A percentile compares a stretch with the other conserved stretches of the same genome.
Evolutionary conservation across 305 asterid genomes (phyloP).

Genomic region (Solanum hybrid): DNA sequence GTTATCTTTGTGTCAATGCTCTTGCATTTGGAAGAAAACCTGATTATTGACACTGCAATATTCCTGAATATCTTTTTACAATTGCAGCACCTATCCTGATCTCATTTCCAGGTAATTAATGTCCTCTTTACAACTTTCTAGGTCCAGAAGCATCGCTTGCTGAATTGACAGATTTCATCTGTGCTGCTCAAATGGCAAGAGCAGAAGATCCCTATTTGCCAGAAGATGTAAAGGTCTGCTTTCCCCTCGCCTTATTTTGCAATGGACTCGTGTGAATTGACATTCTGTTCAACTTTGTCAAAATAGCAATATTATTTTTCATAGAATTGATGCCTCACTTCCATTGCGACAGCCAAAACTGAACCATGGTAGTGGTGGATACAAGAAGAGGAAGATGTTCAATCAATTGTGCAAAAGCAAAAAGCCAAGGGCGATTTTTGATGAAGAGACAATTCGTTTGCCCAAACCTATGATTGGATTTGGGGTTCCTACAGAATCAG

Average conservation of each 20-base stretch:
- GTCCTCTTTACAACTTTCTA: slow-evolving; percentile 16
- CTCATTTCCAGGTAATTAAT: background rate
- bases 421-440: slow-evolving; percentile 8
- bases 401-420: slow-evolving; percentile 32
- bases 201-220: slow-evolving; percentile 45
- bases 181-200: slow-evolving; percentile 80
- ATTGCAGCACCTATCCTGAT: background rate
- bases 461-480: slow-evolving; percentile 92
- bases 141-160: slow-evolving; percentile 54
- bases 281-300: background rate
- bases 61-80: background rate
- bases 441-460: slow-evolving; percentile 37
- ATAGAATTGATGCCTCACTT: slow-evolving; percentile 2
- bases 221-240: slow-evolving; percentile 49
- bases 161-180: slow-evolving; percentile 56
- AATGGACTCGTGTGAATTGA: background rate
- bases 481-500: slow-evolving; percentile 46
- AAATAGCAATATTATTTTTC: background rate
- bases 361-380: slow-evolving; percentile 22
- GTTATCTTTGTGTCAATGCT: background rate
- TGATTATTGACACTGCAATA: background rate
- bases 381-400: slow-evolving; percentile 44
- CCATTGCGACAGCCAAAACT: slow-evolving; percentile 33
- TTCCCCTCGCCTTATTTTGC: background rate
- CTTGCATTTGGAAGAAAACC: background rate